Conservation (phyloP, 2,329 filamentous ascomycete genomes). For the Dactylellina cionopaga region DNA sequence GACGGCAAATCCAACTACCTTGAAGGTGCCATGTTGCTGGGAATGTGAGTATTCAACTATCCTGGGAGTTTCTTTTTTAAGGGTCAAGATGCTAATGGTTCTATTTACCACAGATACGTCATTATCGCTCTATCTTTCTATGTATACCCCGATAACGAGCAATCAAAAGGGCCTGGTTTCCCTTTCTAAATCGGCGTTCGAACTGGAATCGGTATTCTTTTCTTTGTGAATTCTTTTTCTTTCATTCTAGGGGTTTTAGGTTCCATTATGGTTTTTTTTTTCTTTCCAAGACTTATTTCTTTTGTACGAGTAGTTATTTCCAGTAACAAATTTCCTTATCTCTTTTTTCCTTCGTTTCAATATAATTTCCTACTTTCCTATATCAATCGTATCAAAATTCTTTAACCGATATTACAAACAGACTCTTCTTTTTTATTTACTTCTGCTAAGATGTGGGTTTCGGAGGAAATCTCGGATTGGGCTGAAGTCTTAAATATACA, state of each 20-base stretch:
- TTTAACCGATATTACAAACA: too few species aligned
- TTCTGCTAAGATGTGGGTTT: too few species aligned
- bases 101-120: conserved; percentile 61
- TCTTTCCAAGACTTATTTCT: conserved; percentile 15
- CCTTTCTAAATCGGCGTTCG: conserved; percentile 14
- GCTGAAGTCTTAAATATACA: background rate
- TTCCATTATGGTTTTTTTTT: background rate
- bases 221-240: conserved; percentile 32
- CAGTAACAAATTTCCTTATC: conserved; percentile 1
- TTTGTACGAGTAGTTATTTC: conserved; percentile 41
- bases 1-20: conserved; percentile 87
- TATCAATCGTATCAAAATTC: too few species aligned
- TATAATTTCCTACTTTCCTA: conserved; percentile 31
- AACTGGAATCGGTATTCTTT: background rate
- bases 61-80: too few species aligned
- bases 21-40: conserved; percentile 77
- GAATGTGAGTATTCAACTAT: conserved; percentile 62
- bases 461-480: too few species aligned
- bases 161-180: conserved; percentile 35
- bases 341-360: background rate
- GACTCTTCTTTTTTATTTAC: too few species aligned
- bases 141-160: conserved; percentile 68
- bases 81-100: conserved; percentile 1
- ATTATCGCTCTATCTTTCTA: conserved; percentile 71
- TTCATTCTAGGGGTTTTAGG: conserved; percentile 1